Base-by-base conservation (phyloP, 495 filamentous ascomycete species). In the Podospora didyma region DNA sequence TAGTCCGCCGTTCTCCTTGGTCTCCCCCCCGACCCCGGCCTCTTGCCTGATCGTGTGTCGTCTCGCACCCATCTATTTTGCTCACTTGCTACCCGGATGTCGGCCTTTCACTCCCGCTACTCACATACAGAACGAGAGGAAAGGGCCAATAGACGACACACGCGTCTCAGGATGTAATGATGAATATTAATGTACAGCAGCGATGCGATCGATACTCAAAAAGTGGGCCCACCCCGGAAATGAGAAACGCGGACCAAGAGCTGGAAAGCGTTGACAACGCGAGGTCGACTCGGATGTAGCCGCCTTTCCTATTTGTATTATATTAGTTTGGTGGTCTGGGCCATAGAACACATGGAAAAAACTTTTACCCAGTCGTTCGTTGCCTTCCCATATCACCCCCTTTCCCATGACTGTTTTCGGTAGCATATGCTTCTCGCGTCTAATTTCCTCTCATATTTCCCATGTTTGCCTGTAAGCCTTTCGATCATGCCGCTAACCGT, bases 181-280 rank as follows among this genome's bases (percentile, higher is more conserved):
- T 53, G 31, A 53, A 26, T 49, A 53, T 39, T 53, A 28, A 49
- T 49, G 46, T 53, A 49, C 34, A 44, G 48, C 46, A 54, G 26
- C 50, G 48, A 42, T 42, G 17, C 7, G 42, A 47, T 47, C 17
- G 22, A 31, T 45, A 31, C 39, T n/a, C 41, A 45, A 6, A 12
- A 23, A 41, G n/a, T 7, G 16, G 2, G n/a, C 7, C 34, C 21
- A n/a, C 10, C 22, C 1, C 9, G 41, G 42, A 20, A 19, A 20
- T 20, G 19, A 46, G 26, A 11, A 61, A 44, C 60, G 63, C 53
- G 53, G 61, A 68, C 59, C 66, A 68, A 68, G 66, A 53, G 63
- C 63, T 68, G 66, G 59, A 57, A 66, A 54, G 47, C 56, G 62
- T 56, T 58, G 54, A 46, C 22, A 24, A 19, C 42, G 37, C 26